Conservation (phyloP, 2,329 filamentous ascomycete genomes). For the Neonectria faginata region DNA sequence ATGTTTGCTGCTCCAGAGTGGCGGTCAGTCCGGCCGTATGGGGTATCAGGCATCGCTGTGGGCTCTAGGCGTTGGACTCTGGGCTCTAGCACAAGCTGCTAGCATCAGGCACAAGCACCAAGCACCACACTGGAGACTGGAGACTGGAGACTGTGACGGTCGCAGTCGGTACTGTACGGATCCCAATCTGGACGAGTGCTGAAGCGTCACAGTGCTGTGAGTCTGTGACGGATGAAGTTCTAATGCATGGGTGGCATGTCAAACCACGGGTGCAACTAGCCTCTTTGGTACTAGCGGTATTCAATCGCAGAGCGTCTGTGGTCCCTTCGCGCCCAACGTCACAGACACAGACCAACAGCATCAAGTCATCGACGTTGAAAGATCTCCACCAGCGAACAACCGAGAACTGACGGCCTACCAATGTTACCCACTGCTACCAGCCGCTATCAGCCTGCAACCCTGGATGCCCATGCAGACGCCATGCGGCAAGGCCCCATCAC, state of each 20-base stretch:
- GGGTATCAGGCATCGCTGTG: not conserved
- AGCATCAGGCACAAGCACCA: conserved; percentile 11
- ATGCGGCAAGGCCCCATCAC: conserved; percentile 27
- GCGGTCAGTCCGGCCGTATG: conserved; percentile 38
- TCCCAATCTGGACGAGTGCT: conserved; percentile 9
- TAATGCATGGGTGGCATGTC: conserved; percentile 34
- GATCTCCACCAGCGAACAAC: conserved; percentile 34
- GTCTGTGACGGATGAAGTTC: conserved; percentile 13
- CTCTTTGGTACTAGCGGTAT: conserved; percentile 23
- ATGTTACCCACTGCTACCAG: conserved; percentile 4
- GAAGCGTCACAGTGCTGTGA: conserved; percentile 14
- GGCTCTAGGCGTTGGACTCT: not conserved
- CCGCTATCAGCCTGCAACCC: conserved; percentile 29
- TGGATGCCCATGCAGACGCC: conserved; percentile 28
- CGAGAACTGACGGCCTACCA: conserved; percentile 30
- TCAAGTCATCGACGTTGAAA: conserved; percentile 29
- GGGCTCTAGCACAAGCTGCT: not conserved
- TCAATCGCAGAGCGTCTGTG: conserved; percentile 36
- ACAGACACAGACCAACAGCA: conserved; percentile 33
- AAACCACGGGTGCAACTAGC: conserved; percentile 39
- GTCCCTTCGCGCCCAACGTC: conserved; percentile 22
- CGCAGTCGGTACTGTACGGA: conserved; percentile 25
- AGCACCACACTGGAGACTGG: not conserved
- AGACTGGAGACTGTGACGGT: conserved; percentile 23
- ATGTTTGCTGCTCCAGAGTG: conserved; percentile 34